Evolutionary conservation across 1,284 basidiomycete species (phyloP).

Genomic region (Marasmius fiardii): DNA sequence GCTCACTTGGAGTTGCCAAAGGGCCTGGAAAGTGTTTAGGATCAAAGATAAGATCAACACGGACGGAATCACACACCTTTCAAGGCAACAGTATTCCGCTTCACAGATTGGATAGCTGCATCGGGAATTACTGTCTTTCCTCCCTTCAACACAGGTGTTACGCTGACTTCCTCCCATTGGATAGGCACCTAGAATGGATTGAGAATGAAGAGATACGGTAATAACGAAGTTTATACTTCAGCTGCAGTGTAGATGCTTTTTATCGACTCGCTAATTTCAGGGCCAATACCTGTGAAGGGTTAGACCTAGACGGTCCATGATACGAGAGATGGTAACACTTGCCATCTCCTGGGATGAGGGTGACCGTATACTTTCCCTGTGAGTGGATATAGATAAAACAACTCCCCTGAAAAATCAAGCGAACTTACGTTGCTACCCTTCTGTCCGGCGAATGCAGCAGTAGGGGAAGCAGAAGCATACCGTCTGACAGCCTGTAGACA

Average conservation of each 20-base stretch:
- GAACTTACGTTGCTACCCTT: constrained; percentile 79
- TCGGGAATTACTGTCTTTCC: constrained; percentile 99
- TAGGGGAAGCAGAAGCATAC: constrained; percentile 73
- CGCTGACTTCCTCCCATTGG: constrained; percentile 98
- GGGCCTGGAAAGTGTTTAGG: constrained; percentile 53
- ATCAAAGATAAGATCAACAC: constrained; percentile 5
- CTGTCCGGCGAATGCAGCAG: constrained; percentile 84
- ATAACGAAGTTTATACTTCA: constrained; percentile 45
- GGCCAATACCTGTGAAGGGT: constrained; percentile 82
- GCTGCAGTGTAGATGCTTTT: constrained; percentile 93
- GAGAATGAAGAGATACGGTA: not conserved
- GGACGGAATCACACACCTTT: constrained; percentile 63
- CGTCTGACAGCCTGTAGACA: constrained; percentile 47
- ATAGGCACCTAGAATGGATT: constrained; percentile 74
- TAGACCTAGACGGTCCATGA: constrained; percentile 23
- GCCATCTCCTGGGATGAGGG: constrained; percentile 92
- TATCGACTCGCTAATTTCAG: constrained; percentile 96
- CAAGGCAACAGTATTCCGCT: constrained; percentile 96
- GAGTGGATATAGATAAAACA: constrained; percentile 8
- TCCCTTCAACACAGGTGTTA: constrained; percentile 89
- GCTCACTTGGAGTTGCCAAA: constrained; percentile 87
- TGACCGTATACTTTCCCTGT: constrained; percentile 96
- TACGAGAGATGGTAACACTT: constrained; percentile 19
- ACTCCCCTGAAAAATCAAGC: not conserved
- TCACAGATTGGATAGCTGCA: constrained; percentile 86